phyloP scores from a whole-genome alignment of 331 rosid genomes.

The Arachis monticola region DNA sequence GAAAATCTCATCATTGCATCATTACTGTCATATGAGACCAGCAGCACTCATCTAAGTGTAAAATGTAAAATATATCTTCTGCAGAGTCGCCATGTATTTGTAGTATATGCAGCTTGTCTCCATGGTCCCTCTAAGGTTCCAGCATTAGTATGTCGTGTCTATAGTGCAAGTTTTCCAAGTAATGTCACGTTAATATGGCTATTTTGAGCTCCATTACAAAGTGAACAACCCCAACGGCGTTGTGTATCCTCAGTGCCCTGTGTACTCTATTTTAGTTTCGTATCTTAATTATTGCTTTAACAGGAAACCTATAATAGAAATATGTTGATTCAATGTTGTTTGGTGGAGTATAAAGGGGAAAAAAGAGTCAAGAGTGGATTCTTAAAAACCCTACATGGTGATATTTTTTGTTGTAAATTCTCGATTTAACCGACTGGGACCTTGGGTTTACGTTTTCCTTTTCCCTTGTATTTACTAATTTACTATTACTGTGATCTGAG shows the following conservation, averaged over 20 bases:
- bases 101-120: slow-evolving; percentile 28
- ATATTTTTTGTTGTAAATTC: slow-evolving; percentile 28
- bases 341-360: slow-evolving; percentile 25
- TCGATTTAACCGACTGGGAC: slow-evolving; percentile 6
- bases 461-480: neutral
- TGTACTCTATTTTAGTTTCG: slow-evolving; percentile 35
- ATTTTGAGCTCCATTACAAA: slow-evolving; percentile 6
- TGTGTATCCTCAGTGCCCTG: slow-evolving; percentile 24
- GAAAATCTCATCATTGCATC: slow-evolving; percentile 10
- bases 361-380: neutral
- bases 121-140: neutral
- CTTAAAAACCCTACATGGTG: slow-evolving; percentile 22
- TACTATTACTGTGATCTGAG: neutral
- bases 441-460: slow-evolving; percentile 13
- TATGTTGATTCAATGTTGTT: slow-evolving; percentile 32
- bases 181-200: slow-evolving; percentile 33
- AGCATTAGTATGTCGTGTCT: slow-evolving; percentile 3
- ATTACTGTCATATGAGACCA: slow-evolving; percentile 9
- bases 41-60: slow-evolving; percentile 14
- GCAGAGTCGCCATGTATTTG: slow-evolving; percentile 8
- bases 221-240: slow-evolving; percentile 31
- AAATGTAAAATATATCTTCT: slow-evolving; percentile 5
- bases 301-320: slow-evolving; percentile 18
- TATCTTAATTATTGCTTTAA: slow-evolving; percentile 24
- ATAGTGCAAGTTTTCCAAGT: slow-evolving; percentile 6